Evolutionary conservation across 2,329 filamentous ascomycete species (phyloP), one percentile per base, ranked within the genome.

Genomic region (Hypoxylon sp.): DNA sequence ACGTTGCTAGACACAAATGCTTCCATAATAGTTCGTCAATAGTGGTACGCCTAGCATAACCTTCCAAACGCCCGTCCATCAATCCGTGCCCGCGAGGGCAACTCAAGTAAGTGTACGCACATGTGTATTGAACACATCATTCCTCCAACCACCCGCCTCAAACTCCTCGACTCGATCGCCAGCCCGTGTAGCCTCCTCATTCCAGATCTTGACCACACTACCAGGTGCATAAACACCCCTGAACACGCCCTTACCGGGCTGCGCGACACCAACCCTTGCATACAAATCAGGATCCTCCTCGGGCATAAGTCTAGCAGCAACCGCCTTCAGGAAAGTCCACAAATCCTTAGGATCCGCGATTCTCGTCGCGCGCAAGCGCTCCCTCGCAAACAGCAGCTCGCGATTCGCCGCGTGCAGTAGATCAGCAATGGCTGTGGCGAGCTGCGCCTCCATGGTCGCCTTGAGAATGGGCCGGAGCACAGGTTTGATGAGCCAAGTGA

Each of bases 161-260:
- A 85, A 86, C 59, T 93, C 88, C 59, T 92, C 84, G 26, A 96
- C 83, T 29, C 84, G 79, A 70, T 95, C 89, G 13, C 78, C 79
- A 0, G 90, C 91, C 55, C 79, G 77, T 15, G 76, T 73, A 0
- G 84, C 91, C 72, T 96, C 88, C 59, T 91, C 87, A 60, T 93
- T 83, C 90, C 91, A 96, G n/a, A 96, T 71, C 73, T 89, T 91
- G 41, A 94, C 89, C 17, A 97, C 75, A 69, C 91, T 96, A 0
- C 91, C 92, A 0, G 93, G 93, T 1, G 93, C 87, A 73, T 96
- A 97, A 1, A 91, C 82, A 3, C 88, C 90, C 61, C 85, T 84
- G 75, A 97, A 97, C 0, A 93, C 75, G 7, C 80, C 81, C 3
- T 62, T 48, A 2, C 78, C 77, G 5, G 77, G 76, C 59, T 75